Evolutionary conservation across 2,329 filamentous ascomycete genomes (phyloP), one percentile per base, ranked within the genome.

Genomic region (Colletotrichum tropicicola): DNA sequence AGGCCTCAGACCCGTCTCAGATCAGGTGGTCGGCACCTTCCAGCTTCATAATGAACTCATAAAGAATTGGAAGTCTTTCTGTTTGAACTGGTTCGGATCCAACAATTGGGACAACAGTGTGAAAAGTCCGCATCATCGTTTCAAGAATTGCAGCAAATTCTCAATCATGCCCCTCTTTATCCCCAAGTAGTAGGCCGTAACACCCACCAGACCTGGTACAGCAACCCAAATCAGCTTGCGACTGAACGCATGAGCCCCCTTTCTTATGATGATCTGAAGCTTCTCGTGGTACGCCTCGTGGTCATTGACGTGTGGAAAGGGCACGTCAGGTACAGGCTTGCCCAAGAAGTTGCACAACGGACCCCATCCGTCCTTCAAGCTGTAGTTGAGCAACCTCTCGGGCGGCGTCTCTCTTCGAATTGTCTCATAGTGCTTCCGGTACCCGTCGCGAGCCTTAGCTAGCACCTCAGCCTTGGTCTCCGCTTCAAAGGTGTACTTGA

Each of bases 301-400:
- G 9, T 58, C 45, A 54, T 70, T 68, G 3, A 61, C 44, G 21
- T 59, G 66, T 0, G 71, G 71, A 41, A 73, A 73, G 3, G 63
- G 45, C 25, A 28, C 59, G 6, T 68, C 63, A 3, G 77, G 78
- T 0, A 78, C 69, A 0, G 72, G 63, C 43, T 76, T 75, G 39
- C 74, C 75, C 0, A 79, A 68, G 58, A 79, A 79, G 39, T 71
- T 51, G 66, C 77, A 79, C 19, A 79, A 69, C 6, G 76, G 76
- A 17, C 69, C 76, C 77, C 76, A 78, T 47, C 75, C 74, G 25
- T 78, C 73, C 19, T 74, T 70, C 15, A 63, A 23, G 7, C 28
- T 52, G 52, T 66, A 68, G 27, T 66, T 59, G 19, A 69, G 21
- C 28, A 69, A 48, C 41, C 49, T 30, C 3, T 56, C 65, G 2